Percentiles rank a stretch among this genome's conserved stretches.
phyloP scores from a whole-genome alignment of 768 basidiomycete species.

The Gymnopilus dilepis region DNA sequence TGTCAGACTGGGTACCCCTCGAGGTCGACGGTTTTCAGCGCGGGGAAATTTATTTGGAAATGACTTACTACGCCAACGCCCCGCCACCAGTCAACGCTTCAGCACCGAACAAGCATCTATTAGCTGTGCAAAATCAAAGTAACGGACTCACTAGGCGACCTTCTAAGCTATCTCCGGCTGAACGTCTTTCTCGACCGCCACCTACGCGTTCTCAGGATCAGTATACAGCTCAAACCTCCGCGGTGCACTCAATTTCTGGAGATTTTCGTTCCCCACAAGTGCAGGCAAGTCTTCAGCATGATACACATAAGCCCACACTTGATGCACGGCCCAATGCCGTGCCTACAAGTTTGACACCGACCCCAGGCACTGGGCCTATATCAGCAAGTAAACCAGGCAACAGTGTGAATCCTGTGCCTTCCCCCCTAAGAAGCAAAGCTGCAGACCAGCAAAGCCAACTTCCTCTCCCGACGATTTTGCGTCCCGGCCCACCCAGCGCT shows the following conservation, averaged over 20 bases:
- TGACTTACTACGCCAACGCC: conserved; percentile 87
- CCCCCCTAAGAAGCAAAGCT: neutral
- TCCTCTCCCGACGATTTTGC: conserved; percentile 44
- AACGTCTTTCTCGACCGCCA: conserved; percentile 52
- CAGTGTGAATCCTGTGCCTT: neutral
- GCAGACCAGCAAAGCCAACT: conserved; percentile 5
- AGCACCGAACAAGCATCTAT: conserved; percentile 25
- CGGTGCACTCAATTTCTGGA: conserved; percentile 13
- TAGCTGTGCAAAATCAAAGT: conserved; percentile 29
- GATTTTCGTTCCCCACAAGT: neutral
- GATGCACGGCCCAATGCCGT: neutral
- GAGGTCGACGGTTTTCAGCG: conserved; percentile 57
- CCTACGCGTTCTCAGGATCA: conserved; percentile 41
- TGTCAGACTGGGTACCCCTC: conserved; percentile 42
- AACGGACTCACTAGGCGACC: conserved; percentile 47
- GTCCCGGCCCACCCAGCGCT: conserved; percentile 35
- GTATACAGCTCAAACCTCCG: conserved; percentile 25
- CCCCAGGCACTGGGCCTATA: neutral
- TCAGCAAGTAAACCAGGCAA: neutral
- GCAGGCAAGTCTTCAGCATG: neutral
- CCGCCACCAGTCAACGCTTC: conserved; percentile 48
- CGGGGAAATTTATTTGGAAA: conserved; percentile 90
- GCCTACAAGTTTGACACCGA: neutral
- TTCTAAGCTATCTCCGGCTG: conserved; percentile 56
- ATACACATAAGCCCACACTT: neutral